These are phyloP conservation scores for Larix kaempferi DNA, from an alignment of 75 land plant genomes.

Conservation along the genomic window DNA sequence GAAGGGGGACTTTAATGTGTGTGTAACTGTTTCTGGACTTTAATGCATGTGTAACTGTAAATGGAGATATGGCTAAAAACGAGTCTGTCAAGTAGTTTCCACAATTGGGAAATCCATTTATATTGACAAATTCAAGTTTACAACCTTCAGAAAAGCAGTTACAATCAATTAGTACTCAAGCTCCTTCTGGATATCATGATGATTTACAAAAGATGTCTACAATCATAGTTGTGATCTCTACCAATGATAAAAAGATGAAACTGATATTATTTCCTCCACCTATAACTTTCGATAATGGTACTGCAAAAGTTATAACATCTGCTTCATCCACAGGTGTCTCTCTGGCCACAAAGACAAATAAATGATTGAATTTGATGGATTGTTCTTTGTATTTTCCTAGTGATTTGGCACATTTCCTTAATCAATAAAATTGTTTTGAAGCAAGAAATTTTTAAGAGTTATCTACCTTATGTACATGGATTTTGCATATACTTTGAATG, in stretches of 20 bases:
- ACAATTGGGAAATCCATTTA: background rate
- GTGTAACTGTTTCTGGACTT: too few relatives aligned
- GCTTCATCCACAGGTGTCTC: background rate
- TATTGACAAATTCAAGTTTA: background rate
- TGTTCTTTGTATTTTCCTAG: too few relatives aligned
- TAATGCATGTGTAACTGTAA: too few relatives aligned
- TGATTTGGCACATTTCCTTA: too few relatives aligned
- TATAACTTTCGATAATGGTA: too few relatives aligned
- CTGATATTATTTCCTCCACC: background rate
- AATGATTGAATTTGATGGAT: background rate
- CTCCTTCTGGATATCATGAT: background rate
- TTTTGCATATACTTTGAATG: too few relatives aligned
- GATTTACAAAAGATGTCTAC: background rate
- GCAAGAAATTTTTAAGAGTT: too few relatives aligned
- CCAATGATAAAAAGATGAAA: background rate
- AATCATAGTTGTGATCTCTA: background rate
- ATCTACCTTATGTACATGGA: too few relatives aligned
- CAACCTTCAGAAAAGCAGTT: background rate
- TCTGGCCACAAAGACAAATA: background rate
- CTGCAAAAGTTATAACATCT: background rate
- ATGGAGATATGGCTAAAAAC: background rate
- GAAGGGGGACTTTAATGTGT: too few relatives aligned
- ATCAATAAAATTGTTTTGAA: too few relatives aligned
- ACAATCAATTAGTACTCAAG: background rate
- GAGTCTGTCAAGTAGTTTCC: background rate